phyloP scores from a whole-genome alignment of 2,329 filamentous ascomycete species.

The Chrysosporium queenslandicum region DNA sequence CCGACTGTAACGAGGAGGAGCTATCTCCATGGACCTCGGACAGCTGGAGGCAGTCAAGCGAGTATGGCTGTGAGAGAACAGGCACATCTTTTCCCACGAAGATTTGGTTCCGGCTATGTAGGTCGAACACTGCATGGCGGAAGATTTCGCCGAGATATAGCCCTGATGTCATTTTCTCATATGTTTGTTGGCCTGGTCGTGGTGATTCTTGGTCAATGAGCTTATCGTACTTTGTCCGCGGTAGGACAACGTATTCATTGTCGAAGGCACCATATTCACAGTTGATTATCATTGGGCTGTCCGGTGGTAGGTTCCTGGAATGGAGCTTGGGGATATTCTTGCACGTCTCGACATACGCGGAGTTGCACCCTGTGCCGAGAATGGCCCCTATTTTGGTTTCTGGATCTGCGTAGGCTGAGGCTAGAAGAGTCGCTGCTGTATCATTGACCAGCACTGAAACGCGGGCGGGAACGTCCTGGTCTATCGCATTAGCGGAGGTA shows the following conservation, averaged over 20 bases:
- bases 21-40: conserved; percentile 90
- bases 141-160: conserved; percentile 92
- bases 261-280: conserved; percentile 97
- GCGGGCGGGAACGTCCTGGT: conserved; percentile 71
- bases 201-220: conserved; percentile 85
- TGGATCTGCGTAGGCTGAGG: conserved; percentile 85
- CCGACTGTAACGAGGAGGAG: conserved; percentile 66
- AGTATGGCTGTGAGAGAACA: conserved; percentile 74
- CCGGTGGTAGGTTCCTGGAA: conserved; percentile 73
- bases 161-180: conserved; percentile 96
- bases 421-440: conserved; percentile 92
- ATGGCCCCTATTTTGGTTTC: conserved; percentile 94
- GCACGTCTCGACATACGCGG: conserved; percentile 91
- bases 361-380: conserved; percentile 96
- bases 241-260: conserved; percentile 80
- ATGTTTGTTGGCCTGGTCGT: conserved; percentile 83
- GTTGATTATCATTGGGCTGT: conserved; percentile 87
- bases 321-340: conserved; percentile 88
- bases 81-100: conserved; percentile 76
- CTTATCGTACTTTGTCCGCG: conserved; percentile 73
- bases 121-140: conserved; percentile 72
- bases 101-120: conserved; percentile 61
- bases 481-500: conserved; percentile 15
- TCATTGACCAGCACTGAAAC: conserved; percentile 92
- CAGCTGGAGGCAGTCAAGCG: conserved; percentile 84